Evolutionary conservation across 345 rosid species (phyloP).

Genomic region (Gossypium turneri): DNA sequence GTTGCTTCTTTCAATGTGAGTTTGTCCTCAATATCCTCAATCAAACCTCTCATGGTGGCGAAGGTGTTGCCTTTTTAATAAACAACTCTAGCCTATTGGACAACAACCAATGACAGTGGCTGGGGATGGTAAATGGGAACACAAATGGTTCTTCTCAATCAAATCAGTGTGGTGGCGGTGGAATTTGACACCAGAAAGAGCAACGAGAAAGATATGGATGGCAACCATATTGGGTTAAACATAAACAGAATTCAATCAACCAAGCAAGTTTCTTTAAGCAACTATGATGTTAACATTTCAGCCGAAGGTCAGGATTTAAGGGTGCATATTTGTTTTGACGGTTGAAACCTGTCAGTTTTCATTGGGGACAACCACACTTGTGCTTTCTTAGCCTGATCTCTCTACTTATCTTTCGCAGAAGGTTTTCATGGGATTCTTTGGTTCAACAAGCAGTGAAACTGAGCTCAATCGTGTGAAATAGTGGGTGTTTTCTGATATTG

Average conservation of each 20-base stretch:
- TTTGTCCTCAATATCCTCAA: slow-evolving; percentile 40
- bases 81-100: slow-evolving; percentile 25
- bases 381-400: slow-evolving; percentile 45
- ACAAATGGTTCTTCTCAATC: slow-evolving; percentile 21
- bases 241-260: slow-evolving; percentile 40
- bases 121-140: slow-evolving; percentile 43
- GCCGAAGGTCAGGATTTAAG: neutral
- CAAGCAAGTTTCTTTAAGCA: slow-evolving; percentile 39
- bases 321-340: slow-evolving; percentile 39
- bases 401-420: slow-evolving; percentile 40
- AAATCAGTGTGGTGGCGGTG: slow-evolving; percentile 38
- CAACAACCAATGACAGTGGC: slow-evolving; percentile 57
- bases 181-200: slow-evolving; percentile 56
- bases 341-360: slow-evolving; percentile 40
- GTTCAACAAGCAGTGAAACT: slow-evolving; percentile 40
- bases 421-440: slow-evolving; percentile 64
- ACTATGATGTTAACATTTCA: slow-evolving; percentile 25
- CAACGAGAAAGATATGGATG: too few relatives aligned
- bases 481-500: slow-evolving; percentile 42
- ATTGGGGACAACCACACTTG: slow-evolving; percentile 25
- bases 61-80: slow-evolving; percentile 66
- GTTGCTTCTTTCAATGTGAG: slow-evolving; percentile 47
- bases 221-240: slow-evolving; percentile 63
- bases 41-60: slow-evolving; percentile 46
- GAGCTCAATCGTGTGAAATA: slow-evolving; percentile 48